phyloP scores from a whole-genome alignment of 2,329 filamentous ascomycete genomes.

The Colletotrichum sp. region DNA sequence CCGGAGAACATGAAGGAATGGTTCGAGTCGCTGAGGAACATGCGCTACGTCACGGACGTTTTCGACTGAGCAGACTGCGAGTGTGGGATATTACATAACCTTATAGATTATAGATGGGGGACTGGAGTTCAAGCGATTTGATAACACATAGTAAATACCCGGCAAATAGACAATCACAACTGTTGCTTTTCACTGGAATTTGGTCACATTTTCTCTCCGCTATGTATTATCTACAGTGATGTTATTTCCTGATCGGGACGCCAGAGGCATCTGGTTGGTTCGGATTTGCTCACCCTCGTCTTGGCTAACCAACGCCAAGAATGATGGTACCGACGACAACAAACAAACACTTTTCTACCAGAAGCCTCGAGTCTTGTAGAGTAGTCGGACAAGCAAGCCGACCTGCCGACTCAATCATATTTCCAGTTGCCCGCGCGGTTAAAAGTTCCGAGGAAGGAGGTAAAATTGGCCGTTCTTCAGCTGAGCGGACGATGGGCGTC shows the following conservation, averaged over 20 bases:
- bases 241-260: not conserved
- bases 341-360: not conserved
- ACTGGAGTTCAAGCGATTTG: not conserved
- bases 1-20: conserved; percentile 48
- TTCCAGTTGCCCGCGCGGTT: not conserved
- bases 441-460: not conserved
- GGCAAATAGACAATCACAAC: not conserved
- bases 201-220: not conserved
- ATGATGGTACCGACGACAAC: not conserved
- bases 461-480: not conserved
- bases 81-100: not conserved
- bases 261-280: not conserved
- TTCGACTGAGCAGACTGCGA: conserved; percentile 51
- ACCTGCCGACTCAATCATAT: not conserved
- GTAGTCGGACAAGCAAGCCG: not conserved
- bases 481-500: not conserved
- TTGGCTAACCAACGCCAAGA: not conserved
- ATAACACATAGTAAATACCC: not conserved
- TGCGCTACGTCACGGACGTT: conserved; percentile 66
- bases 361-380: not conserved
- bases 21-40: conserved; percentile 57
- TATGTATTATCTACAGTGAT: not conserved
- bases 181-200: not conserved
- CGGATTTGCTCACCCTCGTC: not conserved
- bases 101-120: not conserved